Base-by-base conservation (phyloP, 2,329 filamentous ascomycete genomes). In the Orbilia javanica region DNA sequence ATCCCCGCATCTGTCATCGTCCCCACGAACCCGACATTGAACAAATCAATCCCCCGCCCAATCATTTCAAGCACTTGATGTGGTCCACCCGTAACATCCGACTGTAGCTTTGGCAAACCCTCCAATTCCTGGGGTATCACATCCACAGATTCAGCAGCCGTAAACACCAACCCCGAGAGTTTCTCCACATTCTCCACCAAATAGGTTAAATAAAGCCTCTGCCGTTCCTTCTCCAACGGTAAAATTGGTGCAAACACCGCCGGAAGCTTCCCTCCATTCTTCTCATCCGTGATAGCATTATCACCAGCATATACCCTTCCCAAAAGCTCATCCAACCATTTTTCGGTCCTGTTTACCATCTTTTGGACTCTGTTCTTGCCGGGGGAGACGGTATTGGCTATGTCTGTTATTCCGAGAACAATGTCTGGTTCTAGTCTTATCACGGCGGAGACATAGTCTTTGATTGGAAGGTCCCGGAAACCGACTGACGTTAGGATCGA, bases 401-500 rank as follows among this genome's bases (percentile, higher is more conserved):
- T 88, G 84, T 99, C 96, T 4, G 91, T 92, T 64, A 96, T 84
- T 0, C 90, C 90, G 25, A 98, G 87, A 39, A 91, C 89, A 67
- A 98, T 91, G 82, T 99, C 95, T 0, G 95, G 93, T 64, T 87
- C 87, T 39, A 97, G 85, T n/a, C 85, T 87, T 1, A 57, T 57
- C 7, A 92, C 86, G 18, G 90, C 90, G 4, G 89, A 85, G 36
- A 88, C 86, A 84, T 96, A 98, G 67, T 92, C 89, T 5, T 89
- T 86, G 0, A 90, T 89, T 34, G 88, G 88, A 36, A 98, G 86
- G 71, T 88, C 87, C 79, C 89, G 88, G 84, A 96, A 97, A 31
- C 96, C 96, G 0, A 93, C 93, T 0, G 94, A 95, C 1, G 96
- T 97, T 83, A 92, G 90, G 57, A 98, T 88, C 18, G 92, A 90